Evolutionary conservation across 495 filamentous ascomycete species (phyloP), one percentile per base, ranked within the genome.

Genomic region (Penicillium pancosmium): DNA sequence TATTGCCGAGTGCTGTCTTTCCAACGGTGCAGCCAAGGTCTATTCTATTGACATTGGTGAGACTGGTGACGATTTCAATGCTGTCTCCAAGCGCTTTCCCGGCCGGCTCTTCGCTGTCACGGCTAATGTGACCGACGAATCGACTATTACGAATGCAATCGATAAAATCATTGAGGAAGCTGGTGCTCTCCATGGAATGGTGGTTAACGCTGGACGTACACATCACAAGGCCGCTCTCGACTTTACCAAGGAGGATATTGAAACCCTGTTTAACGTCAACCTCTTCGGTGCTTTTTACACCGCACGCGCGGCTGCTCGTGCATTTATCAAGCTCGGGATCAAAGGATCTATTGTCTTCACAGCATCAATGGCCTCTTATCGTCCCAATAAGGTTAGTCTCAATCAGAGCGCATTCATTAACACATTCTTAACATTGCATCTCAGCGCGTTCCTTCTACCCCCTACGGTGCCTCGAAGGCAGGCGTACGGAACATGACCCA

Each of bases 321-420:
- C 71, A 31, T 78, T 76, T 59, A 77, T 80, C 41, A 65, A 68
- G 40, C 65, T 73, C 21, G 74, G 73, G 1, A 73, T 74, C 38
- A 77, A 70, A 52, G 77, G 75, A 21, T 73, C 71, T 1, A 72
- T 80, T 50, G 74, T 80, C 23, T 76, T 80, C 55, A 78, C 77
- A 1, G 73, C 72, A 5, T 75, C 73, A 7, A 78, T 79, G 76
- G 73, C 78, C 4, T 76, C 74, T 5, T 80, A 80, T 56, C 69
- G 76, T 16, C 77, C 76, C 1, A 80, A 80, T 47, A 71, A 74
- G 57, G 75, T 36, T 11, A 35, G 31, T 19, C n/a, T 31, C 21
- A 25, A 5, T 51, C 49, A 13, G 36, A 40, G 36, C 27, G 5
- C 27, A 5, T 15, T 8, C 31, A 35, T 33, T 33, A 35, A 2